A percentile compares a stretch with the other conserved stretches of the same genome.
Conservation (phyloP, 2,329 filamentous ascomycete species). For the Cordyceps farinosa region DNA sequence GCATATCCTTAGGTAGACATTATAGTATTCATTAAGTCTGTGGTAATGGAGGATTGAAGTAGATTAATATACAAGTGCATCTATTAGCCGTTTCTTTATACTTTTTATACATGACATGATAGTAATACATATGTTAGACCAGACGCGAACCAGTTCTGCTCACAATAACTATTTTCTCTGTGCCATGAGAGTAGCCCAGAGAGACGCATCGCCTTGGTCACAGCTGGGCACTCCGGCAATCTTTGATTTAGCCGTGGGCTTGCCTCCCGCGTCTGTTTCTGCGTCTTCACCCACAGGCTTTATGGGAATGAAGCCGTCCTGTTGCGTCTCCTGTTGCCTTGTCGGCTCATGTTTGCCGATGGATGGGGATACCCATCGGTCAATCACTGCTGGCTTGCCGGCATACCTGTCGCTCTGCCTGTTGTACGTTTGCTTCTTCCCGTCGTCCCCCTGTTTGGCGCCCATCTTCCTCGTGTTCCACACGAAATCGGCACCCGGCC, state of each 20-base stretch:
- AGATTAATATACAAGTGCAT: slow-evolving; percentile 17
- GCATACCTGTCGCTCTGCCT: background rate
- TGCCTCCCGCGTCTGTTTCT: too few species aligned
- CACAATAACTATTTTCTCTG: background rate
- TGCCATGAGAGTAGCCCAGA: slow-evolving; percentile 6
- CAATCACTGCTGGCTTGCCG: slow-evolving; percentile 2
- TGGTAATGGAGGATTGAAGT: slow-evolving; percentile 6
- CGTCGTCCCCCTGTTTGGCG: background rate
- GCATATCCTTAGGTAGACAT: background rate
- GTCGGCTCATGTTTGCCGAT: background rate
- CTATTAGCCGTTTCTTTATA: slow-evolving; percentile 11
- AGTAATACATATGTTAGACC: slow-evolving; percentile 1
- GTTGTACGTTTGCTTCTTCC: background rate
- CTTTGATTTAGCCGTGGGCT: background rate
- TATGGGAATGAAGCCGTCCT: background rate
- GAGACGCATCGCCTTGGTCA: background rate
- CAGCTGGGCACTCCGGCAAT: background rate
- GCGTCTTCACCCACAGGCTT: background rate
- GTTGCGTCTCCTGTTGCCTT: background rate
- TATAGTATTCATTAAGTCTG: background rate
- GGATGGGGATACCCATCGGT: slow-evolving; percentile 3
- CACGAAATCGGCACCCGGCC: slow-evolving; percentile 26
- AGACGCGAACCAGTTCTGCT: background rate
- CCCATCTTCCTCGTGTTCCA: slow-evolving; percentile 30
- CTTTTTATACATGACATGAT: slow-evolving; percentile 1